Base-by-base conservation (phyloP, 2,329 filamentous ascomycete species). In the Pyricularia grisea region DNA sequence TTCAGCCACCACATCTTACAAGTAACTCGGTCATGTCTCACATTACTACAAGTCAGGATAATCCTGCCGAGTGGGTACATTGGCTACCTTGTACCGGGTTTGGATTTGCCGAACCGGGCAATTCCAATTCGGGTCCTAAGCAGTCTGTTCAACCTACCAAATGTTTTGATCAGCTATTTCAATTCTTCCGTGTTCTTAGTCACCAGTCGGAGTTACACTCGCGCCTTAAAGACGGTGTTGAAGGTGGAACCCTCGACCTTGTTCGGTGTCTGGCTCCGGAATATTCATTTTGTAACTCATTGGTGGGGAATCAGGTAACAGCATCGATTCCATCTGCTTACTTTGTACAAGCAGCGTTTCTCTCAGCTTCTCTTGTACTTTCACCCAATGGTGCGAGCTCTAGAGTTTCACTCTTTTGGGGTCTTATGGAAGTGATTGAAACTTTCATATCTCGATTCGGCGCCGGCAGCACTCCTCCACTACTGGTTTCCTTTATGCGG, bases 21-120 rank as follows among this genome's bases (percentile, higher is more conserved):
- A 76, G 80, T n/a, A 76, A 77, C 55, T 75, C 76, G 67, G 70
- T 82, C 33, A 83, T 83, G 11, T 7, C 33, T 31, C 65, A 63
- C 42, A 42, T 67, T 28, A 36, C 65, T 14, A 0, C 31, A 27
- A 4, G 27, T 64, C 88, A 91, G 75, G 88, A 91, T 72, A 88
- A 88, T 1, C 78, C 90, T 25, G 90, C 92, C 74, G 90, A 92
- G 78, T 92, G 90, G 90, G 87, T 90, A 72, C 87, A 88, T 1
- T 93, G 90, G 90, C 81, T 82, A 23, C 85, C 88, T 30, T 81
- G 82, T 70, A 73, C 75, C 4, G 79, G 77, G 3, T 81, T 81
- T 66, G 78, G 79, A 4, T 33, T 74, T 28, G 25, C 5, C 12
- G 60, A 30, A 14, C 14, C 60, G 11, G 17, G 25, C 6, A 63